A percentile compares a stretch with the other conserved stretches of the same genome.
Conservation (phyloP, 306 rosid genomes). For the Cucumis hystrix region DNA sequence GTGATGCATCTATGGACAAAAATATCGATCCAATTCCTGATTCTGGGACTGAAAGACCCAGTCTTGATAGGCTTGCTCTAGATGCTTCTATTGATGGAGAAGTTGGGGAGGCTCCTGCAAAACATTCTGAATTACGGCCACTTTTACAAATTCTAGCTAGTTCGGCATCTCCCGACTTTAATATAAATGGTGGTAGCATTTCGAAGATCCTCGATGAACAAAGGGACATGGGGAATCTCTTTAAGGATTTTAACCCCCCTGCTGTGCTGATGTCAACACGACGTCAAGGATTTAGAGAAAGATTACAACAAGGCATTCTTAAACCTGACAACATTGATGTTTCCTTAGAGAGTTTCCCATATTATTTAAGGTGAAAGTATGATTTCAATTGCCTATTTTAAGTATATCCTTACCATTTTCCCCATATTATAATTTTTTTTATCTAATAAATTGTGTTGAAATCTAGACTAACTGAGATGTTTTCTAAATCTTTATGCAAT, state of each 20-base stretch:
- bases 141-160: slow-evolving; percentile 45
- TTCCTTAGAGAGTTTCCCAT: slow-evolving; percentile 80
- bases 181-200: slow-evolving; percentile 37
- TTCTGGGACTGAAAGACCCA: slow-evolving; percentile 36
- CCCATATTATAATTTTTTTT: too few relatives aligned
- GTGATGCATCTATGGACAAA: slow-evolving; percentile 36
- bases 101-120: slow-evolving; percentile 34
- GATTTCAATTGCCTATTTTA: background rate
- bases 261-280: slow-evolving; percentile 35
- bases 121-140: slow-evolving; percentile 39
- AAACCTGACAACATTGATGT: slow-evolving; percentile 48
- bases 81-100: slow-evolving; percentile 36
- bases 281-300: slow-evolving; percentile 63
- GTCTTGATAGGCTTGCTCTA: slow-evolving; percentile 30
- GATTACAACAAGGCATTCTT: slow-evolving; percentile 51
- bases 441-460: background rate
- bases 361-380: slow-evolving; percentile 63
- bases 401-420: background rate
- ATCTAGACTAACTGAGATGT: background rate
- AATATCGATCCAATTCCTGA: slow-evolving; percentile 30
- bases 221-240: slow-evolving; percentile 49
- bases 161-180: slow-evolving; percentile 45
- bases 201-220: slow-evolving; percentile 55
- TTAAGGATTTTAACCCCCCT: slow-evolving; percentile 49
- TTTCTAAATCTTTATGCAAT: background rate